Evolutionary conservation across 2,329 filamentous ascomycete species (phyloP).

Genomic region (Xylariomycetidae sp.): DNA sequence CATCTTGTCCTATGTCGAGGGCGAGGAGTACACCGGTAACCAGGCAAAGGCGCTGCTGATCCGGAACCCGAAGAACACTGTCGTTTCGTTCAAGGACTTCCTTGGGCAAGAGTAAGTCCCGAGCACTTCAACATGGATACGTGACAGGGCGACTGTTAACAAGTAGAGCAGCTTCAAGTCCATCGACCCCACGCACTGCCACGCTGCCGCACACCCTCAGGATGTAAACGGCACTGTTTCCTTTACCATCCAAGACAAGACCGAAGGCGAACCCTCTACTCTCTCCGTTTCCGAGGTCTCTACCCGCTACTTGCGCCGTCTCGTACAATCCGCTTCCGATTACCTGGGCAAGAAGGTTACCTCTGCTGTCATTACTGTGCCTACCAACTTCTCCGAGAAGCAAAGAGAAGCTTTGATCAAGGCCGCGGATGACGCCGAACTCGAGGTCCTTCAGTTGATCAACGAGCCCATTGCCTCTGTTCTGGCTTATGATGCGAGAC

Average conservation of each 20-base stretch:
- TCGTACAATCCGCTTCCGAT: conserved; percentile 79
- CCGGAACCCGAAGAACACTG: conserved; percentile 86
- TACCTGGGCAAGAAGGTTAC: conserved; percentile 91
- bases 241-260: conserved; percentile 78
- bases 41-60: conserved; percentile 93
- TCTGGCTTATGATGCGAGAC: conserved; percentile 84
- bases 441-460: conserved; percentile 91
- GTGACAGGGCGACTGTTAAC: conserved; percentile 4
- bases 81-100: conserved; percentile 94
- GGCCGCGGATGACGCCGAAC: conserved; percentile 70
- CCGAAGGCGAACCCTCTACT: conserved; percentile 56
- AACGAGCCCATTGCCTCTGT: conserved; percentile 84
- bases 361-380: conserved; percentile 89
- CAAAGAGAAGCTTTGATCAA: conserved; percentile 76
- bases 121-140: conserved; percentile 1
- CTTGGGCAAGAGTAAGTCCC: conserved; percentile 80
- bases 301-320: conserved; percentile 75
- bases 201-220: conserved; percentile 85
- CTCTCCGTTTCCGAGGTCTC: conserved; percentile 75
- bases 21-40: conserved; percentile 92
- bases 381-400: conserved; percentile 84
- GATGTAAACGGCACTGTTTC: conserved; percentile 65
- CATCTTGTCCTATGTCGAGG: conserved; percentile 87
- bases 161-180: conserved; percentile 66
- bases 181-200: conserved; percentile 92